Percentiles rank a stretch among this genome's conserved stretches.
phyloP scores from a whole-genome alignment of 345 rosid genomes.

The Eucalyptus pauciflora region DNA sequence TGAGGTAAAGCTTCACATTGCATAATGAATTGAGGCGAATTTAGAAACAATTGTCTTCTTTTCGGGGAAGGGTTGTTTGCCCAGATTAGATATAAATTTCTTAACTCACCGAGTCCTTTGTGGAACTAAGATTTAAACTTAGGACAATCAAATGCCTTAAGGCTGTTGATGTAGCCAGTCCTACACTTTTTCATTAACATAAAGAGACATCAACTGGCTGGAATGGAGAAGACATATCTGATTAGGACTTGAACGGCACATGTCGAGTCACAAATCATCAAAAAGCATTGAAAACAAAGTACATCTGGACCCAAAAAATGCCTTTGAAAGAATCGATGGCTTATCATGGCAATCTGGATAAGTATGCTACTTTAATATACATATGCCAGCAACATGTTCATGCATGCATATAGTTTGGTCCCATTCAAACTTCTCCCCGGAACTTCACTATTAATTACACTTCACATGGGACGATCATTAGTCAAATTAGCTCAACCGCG shows the following conservation, averaged over 20 bases:
- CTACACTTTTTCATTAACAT: not conserved
- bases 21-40: not conserved
- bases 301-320: not conserved
- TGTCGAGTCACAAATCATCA: not conserved
- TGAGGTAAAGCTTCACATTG: not conserved
- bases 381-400: not conserved
- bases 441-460: not conserved
- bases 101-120: not conserved
- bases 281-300: not conserved
- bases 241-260: not conserved
- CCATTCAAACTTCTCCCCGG: not conserved
- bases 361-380: not conserved
- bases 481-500: not conserved
- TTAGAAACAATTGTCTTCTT: not conserved
- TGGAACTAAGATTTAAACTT: not conserved
- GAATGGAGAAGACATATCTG: not conserved
- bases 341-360: not conserved
- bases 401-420: not conserved
- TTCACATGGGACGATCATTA: not conserved
- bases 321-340: not conserved
- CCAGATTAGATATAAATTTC: not conserved
- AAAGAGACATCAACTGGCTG: not conserved
- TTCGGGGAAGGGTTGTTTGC: not conserved
- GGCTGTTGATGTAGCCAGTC: not conserved
- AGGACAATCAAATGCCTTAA: not conserved